These are phyloP conservation scores for Suaeda aralocaspica DNA, from an alignment of 148 eudicot species.

Conservation along the genomic window DNA sequence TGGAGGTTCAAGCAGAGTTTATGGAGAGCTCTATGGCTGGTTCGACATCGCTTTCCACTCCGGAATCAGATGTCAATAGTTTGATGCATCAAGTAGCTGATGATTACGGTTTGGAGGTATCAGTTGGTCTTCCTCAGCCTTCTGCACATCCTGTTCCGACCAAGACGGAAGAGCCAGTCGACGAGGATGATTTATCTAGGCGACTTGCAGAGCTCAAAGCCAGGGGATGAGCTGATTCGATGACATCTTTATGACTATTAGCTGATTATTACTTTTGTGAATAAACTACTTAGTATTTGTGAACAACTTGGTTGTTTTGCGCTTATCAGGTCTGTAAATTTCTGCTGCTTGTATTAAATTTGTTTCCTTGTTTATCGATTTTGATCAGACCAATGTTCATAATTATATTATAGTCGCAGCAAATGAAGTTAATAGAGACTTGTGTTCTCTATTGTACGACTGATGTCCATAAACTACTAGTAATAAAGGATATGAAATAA, in stretches of 20 bases:
- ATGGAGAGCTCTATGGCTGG: conserved; percentile 86
- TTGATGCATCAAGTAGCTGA: conserved; percentile 83
- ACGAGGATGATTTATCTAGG: conserved; percentile 62
- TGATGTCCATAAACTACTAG: too few species aligned
- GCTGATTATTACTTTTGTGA: not conserved
- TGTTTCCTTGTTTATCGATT: too few species aligned
- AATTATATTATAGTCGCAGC: too few species aligned
- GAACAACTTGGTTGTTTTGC: not conserved
- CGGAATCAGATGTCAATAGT: conserved; percentile 61
- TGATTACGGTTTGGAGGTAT: conserved; percentile 71
- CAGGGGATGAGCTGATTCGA: conserved; percentile 25
- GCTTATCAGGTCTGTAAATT: not conserved
- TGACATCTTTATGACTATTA: not conserved
- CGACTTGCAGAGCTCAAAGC: conserved; percentile 78
- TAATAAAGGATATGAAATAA: too few species aligned
- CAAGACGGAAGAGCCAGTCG: conserved; percentile 43
- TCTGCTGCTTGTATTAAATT: not conserved
- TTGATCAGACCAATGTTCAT: too few species aligned
- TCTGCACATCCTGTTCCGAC: conserved; percentile 51
- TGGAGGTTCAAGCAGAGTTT: conserved; percentile 87
- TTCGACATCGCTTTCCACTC: conserved; percentile 65
- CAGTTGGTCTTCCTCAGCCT: conserved; percentile 69
- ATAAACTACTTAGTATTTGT: not conserved
- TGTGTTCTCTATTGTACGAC: too few species aligned
- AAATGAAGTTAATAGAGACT: too few species aligned